Evolutionary conservation across 1,139 yeast species (phyloP), one percentile per base, ranked within the genome.

Genomic region (Scheffersomyces parashehatae): DNA sequence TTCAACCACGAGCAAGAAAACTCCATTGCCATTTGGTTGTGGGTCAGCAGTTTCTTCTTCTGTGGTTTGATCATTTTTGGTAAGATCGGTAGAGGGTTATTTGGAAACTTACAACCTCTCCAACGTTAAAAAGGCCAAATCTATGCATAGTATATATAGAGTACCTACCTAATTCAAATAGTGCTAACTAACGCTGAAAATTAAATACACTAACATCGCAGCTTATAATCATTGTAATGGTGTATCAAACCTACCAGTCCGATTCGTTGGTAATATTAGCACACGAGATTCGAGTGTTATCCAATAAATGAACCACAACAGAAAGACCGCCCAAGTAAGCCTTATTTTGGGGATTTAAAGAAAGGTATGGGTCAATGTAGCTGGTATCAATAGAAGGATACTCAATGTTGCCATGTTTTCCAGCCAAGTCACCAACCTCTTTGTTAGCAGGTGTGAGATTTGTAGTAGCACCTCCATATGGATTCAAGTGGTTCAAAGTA

Each of bases 31-130:
- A 57, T 67, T 35, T 65, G 73, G 67, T 70, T 77, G 39, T 78
- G 82, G 75, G 69, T 79, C 33, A 82, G 79, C 16, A 75, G 84
- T 53, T 83, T 83, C 55, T 80, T 82, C 61, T 86, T 85, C 62
- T 77, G 88, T 58, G 86, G 89, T 16, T 68, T 82, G 47, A 73
- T 85, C 42, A 75, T 85, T 39, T 83, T 85, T 59, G 93, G 93
- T 13, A 83, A 83, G 60, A 62, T 85, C 35, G 91, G 93, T 28
- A 75, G 93, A 51, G 79, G 78, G 32, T 60, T 76, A 39, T 75
- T 75, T 47, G 52, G 51, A 31, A 13, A 20, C 26, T 20, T 20
- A 3, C 26, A 20, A 20, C 7, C 26, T 20, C 26, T 20, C 8
- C 5, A 6, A 5, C 26, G 26, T 20, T 20, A 20, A 20, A 5